phyloP scores from a whole-genome alignment of 179 eudicot species.

The Nepenthes alata region DNA sequence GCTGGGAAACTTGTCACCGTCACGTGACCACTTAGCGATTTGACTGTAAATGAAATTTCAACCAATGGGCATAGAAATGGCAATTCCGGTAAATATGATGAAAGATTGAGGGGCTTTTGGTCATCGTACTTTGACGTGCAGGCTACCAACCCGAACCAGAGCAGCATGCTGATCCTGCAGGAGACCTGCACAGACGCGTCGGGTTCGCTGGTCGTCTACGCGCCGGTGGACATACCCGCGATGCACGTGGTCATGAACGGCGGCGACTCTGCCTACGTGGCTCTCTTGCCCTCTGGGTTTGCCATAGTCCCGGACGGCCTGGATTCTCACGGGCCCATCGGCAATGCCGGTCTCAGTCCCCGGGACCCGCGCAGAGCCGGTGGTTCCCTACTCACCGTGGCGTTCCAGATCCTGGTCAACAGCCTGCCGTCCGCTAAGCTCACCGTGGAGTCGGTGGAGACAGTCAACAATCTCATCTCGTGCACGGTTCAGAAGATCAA shows the following conservation, averaged over 20 bases:
- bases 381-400: slow-evolving; percentile 82
- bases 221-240: slow-evolving; percentile 90
- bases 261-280: slow-evolving; percentile 90
- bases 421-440: slow-evolving; percentile 93
- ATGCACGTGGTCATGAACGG: slow-evolving; percentile 98
- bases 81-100: too few relatives aligned
- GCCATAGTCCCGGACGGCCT: slow-evolving; percentile 73
- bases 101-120: not conserved
- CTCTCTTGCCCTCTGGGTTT: slow-evolving; percentile 86
- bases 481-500: slow-evolving; percentile 95
- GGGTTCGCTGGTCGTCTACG: slow-evolving; percentile 89
- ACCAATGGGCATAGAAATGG: too few relatives aligned
- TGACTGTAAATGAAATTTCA: too few relatives aligned
- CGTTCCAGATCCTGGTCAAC: slow-evolving; percentile 84
- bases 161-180: slow-evolving; percentile 88
- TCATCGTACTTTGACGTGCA: slow-evolving; percentile 7
- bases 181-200: slow-evolving; percentile 86
- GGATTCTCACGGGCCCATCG: slow-evolving; percentile 25
- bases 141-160: slow-evolving; percentile 84
- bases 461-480: slow-evolving; percentile 75
- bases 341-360: not conserved
- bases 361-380: slow-evolving; percentile 6
- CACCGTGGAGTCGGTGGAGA: slow-evolving; percentile 87
- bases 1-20: too few relatives aligned
- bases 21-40: too few relatives aligned